phyloP scores from a whole-genome alignment of 306 rosid species.

The Vigna nakashimae region DNA sequence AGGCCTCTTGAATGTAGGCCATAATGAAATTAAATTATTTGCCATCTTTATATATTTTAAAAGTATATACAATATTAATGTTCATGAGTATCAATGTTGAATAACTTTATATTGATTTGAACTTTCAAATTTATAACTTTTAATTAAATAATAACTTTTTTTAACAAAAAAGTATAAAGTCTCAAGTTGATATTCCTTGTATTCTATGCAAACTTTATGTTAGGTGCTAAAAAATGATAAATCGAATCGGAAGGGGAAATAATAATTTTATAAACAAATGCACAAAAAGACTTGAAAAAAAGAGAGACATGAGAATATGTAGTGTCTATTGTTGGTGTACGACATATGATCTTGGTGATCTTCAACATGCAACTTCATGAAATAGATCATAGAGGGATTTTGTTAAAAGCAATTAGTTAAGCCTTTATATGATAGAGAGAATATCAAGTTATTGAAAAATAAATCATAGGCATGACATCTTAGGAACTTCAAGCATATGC shows the following conservation, averaged over 20 bases:
- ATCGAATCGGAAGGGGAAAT: background rate
- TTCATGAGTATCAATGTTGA: background rate
- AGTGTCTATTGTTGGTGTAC: background rate
- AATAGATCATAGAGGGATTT: conserved; percentile 22
- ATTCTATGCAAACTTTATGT: too few relatives aligned
- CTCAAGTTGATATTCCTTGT: background rate
- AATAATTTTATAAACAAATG: background rate
- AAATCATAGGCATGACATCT: conserved; percentile 1
- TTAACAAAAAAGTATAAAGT: too few relatives aligned
- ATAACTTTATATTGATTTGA: too few relatives aligned
- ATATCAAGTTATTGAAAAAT: conserved; percentile 13
- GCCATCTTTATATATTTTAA: background rate
- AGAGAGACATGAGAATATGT: background rate
- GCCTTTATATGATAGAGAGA: background rate
- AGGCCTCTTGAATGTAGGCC: background rate
- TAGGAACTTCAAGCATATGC: conserved; percentile 24
- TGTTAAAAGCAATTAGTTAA: background rate
- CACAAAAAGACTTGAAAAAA: background rate
- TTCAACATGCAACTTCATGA: background rate
- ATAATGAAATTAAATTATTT: background rate
- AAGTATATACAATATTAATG: background rate
- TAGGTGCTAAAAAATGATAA: background rate
- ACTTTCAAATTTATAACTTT: too few relatives aligned
- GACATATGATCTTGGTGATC: conserved; percentile 3
- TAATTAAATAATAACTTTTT: too few relatives aligned